Base-by-base conservation (phyloP, 495 filamentous ascomycete species). In the Venustampulla echinocandica region DNA sequence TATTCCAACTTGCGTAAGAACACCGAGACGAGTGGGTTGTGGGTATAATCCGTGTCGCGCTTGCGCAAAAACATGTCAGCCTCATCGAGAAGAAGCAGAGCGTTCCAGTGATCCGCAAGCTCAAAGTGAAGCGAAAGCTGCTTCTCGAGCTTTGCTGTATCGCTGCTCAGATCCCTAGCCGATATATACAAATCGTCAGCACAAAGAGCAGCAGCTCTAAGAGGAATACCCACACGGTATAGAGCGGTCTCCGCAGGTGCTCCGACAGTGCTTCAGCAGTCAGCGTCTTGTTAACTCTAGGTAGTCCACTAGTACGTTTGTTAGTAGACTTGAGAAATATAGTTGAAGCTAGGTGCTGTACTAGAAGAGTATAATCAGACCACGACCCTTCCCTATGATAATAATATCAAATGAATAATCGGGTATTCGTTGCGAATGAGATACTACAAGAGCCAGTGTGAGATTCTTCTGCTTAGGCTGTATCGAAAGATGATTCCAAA, bases 1-100 rank as follows among this genome's bases (percentile, higher is more conserved):
- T 76, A 76, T 54, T 79, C 73, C 4, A 79, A 58, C 53, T 67
- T 66, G 38, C 70, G 62, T 27, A 77, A 64, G 52, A 77, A 76
- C 33, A 75, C 63, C 55, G 73, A 76, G 37, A 82, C 78, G 2
- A 82, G 67, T 5, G 78, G 36, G 43, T 46, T 46, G 30, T 46
- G 43, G 32, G 17, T 46, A 46, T 46, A 19, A 17, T 46, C 32
- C 32, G 43, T 46, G 28, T 46, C 56, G 52, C 55, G 71, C 51
- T 15, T 69, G 44, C 76, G 69, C 30, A 74, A 56, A 53, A 65
- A 72, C 6, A 66, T 59, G 51, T 73, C 70, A n/a, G 65, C 69
- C 52, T 72, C 67, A 51, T 74, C 68, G 15, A 65, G 43, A 22
- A 65, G 62, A 48, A 65, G 58, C 1, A 66, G 21, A 4, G 62